These are phyloP conservation scores for Vigna trinervia DNA, from an alignment of 306 rosid genomes.

Conservation along the genomic window DNA sequence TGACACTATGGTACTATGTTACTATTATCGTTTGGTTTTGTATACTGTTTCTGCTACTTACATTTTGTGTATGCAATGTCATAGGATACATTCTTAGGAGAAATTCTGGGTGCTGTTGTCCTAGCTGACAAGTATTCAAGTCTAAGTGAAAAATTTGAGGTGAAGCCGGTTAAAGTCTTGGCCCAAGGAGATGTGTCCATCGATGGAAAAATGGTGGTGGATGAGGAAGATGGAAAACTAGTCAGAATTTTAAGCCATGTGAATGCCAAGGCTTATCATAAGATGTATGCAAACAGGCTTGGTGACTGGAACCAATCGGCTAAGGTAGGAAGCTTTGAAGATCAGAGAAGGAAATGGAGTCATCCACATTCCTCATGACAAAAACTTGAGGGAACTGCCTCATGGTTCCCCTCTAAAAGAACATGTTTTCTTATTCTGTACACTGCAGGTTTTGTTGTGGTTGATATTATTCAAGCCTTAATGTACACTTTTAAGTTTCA, in stretches of 20 bases:
- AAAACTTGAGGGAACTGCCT: conserved; percentile 14
- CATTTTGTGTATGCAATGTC: conserved; percentile 29
- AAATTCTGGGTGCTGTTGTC: conserved; percentile 72
- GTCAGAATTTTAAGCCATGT: conserved; percentile 66
- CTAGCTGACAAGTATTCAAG: conserved; percentile 47
- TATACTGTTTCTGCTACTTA: conserved; percentile 21
- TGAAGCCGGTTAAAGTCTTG: conserved; percentile 55
- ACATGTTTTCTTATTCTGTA: conserved; percentile 5
- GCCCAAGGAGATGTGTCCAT: conserved; percentile 64
- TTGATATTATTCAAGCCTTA: conserved; percentile 35
- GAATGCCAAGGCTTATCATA: conserved; percentile 50
- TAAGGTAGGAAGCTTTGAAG: conserved; percentile 71
- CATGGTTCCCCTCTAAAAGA: conserved; percentile 28
- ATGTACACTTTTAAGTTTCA: conserved; percentile 32
- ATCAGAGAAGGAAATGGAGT: conserved; percentile 67
- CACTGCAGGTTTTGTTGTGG: conserved; percentile 34
- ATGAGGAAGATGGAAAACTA: conserved; percentile 58
- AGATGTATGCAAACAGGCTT: conserved; percentile 59
- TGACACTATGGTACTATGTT: not conserved
- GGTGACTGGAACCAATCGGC: conserved; percentile 68
- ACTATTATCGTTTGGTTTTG: not conserved
- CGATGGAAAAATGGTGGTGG: conserved; percentile 65
- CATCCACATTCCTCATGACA: conserved; percentile 44
- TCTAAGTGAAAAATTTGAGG: conserved; percentile 52
- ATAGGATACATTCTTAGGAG: conserved; percentile 81